These are phyloP conservation scores for Leonotis leonurus DNA, from an alignment of 257 asterid genomes.

Conservation along the genomic window DNA sequence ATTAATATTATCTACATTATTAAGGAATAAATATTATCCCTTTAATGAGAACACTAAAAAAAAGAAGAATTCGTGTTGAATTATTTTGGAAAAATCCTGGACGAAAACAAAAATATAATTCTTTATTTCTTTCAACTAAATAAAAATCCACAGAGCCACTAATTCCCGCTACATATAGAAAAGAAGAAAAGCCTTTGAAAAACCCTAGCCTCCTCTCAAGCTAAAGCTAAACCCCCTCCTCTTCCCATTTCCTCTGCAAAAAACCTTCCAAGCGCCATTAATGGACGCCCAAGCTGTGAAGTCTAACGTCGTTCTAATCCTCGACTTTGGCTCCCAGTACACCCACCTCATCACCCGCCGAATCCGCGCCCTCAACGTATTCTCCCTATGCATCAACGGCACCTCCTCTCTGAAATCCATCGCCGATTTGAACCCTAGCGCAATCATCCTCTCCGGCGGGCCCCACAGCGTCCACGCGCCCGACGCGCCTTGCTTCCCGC, in stretches of 20 bases:
- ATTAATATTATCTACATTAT: no score
- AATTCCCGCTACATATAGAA: conserved; percentile 46
- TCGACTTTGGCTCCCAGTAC: conserved; percentile 89
- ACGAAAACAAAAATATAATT: no score
- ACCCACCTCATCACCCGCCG: conserved; percentile 94
- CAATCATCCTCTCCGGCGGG: conserved; percentile 88
- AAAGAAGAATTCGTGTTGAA: no score
- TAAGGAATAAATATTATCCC: no score
- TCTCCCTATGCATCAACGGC: conserved; percentile 82
- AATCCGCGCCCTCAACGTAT: conserved; percentile 71
- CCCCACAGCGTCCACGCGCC: conserved; percentile 90
- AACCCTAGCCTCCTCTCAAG: conserved; percentile 50
- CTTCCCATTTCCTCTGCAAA: neutral
- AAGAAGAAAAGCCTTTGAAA: conserved; percentile 11
- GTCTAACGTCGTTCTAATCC: conserved; percentile 53
- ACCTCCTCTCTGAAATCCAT: conserved; percentile 66
- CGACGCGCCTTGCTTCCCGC: conserved; percentile 67
- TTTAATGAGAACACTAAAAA: no score
- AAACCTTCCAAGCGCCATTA: neutral
- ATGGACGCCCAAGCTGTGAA: conserved; percentile 57
- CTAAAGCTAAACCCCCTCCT: neutral
- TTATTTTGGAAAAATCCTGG: no score
- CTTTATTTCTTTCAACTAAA: no score
- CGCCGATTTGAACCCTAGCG: conserved; percentile 48
- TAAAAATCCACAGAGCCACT: neutral